Base-by-base conservation (phyloP, 2,329 filamentous ascomycete genomes). In the Ophiocordyceps unilateralis region DNA sequence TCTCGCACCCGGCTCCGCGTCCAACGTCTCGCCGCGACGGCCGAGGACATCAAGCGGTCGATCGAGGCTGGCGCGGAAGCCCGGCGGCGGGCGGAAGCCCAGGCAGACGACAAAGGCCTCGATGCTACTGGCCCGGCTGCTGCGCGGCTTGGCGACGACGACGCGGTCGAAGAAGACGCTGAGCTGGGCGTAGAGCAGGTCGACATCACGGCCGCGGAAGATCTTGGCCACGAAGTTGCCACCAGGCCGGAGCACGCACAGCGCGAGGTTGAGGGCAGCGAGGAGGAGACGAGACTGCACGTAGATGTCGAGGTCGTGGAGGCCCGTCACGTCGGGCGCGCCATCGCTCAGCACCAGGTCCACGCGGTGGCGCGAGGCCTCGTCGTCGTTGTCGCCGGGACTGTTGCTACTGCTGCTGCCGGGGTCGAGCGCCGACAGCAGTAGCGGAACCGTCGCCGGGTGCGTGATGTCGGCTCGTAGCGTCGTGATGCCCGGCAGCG, bases 221-320 rank as follows among this genome's bases (percentile, higher is more conserved):
- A 98, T 95, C 68, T 98, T 98, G 46, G 91, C 91, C 8, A 98
- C 89, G 53, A 98, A 98, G 55, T 86, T 93, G 48, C 91, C 91
- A 38, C 91, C 91, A 0, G 88, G 88, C 46, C 83, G 83, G 20
- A 98, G 74, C 12, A 98, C 87, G 57, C 89, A 93, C 12, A 95
- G 76, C 0, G 91, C 87, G 3, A 98, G 76, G 59, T 95, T 94
- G 19, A 98, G 74, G 0, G 91, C 91, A 0, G 89, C 86, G 61
- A 93, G 95, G 41, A 98, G 79, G 9, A 98, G 73, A 62, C 96
- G 91, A 9, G 84, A 88, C 63, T 98, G 91, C 17, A 98, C 84
- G 62, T 98, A 98, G 51, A 96, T 96, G 62, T 98, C 91, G 30
- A 98, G 76, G 59, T 98, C 91, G 60, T 98, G 91, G 1, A 98